phyloP scores from a whole-genome alignment of 108 stramenopile genomes.

The Skeletonema tropicum region DNA sequence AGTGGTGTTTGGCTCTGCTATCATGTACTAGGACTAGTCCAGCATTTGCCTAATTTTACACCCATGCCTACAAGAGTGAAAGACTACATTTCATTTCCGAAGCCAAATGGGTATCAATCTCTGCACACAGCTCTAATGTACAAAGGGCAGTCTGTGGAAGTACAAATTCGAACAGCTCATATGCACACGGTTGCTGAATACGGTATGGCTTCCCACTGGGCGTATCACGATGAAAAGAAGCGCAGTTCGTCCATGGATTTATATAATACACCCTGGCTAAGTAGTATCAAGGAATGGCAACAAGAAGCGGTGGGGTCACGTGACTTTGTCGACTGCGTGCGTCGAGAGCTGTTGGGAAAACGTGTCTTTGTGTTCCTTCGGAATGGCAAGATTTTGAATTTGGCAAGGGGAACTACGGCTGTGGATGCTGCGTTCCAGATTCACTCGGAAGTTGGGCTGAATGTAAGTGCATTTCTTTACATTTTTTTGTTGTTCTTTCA shows the following conservation, averaged over 20 bases:
- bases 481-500: background rate
- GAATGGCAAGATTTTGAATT: slow-evolving; percentile 91
- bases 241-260: slow-evolving; percentile 39
- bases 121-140: slow-evolving; percentile 90
- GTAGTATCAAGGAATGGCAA: slow-evolving; percentile 92
- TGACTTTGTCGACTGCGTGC: slow-evolving; percentile 89
- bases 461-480: background rate
- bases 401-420: slow-evolving; percentile 86
- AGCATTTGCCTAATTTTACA: slow-evolving; percentile 88
- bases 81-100: slow-evolving; percentile 95
- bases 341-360: slow-evolving; percentile 85
- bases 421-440: slow-evolving; percentile 94
- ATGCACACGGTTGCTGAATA: slow-evolving; percentile 97
- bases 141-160: slow-evolving; percentile 92
- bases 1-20: slow-evolving; percentile 92
- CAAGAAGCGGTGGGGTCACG: slow-evolving; percentile 72
- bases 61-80: slow-evolving; percentile 90
- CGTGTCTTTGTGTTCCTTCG: slow-evolving; percentile 91
- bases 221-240: slow-evolving; percentile 77
- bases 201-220: slow-evolving; percentile 94
- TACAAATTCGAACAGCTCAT: slow-evolving; percentile 90
- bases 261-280: slow-evolving; percentile 89
- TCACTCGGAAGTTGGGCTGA: slow-evolving; percentile 87
- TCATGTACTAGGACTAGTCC: slow-evolving; percentile 91
- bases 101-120: slow-evolving; percentile 94